These are phyloP conservation scores for Trichoderma harzianum DNA, from an alignment of 2,329 filamentous ascomycete genomes.

Conservation along the genomic window DNA sequence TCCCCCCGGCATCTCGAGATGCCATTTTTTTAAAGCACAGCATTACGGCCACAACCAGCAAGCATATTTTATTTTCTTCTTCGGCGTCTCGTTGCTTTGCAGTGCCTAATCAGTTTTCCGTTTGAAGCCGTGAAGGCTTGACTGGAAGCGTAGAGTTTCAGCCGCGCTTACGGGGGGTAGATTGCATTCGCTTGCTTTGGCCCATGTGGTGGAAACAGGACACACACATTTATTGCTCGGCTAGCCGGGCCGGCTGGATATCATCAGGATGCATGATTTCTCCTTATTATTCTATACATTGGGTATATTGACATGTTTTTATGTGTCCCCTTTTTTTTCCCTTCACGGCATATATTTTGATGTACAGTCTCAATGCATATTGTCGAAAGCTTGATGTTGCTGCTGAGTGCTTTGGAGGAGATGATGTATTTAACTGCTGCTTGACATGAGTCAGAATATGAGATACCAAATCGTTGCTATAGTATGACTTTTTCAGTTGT, in stretches of 20 bases:
- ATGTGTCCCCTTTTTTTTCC: not conserved
- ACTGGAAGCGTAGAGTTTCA: not conserved
- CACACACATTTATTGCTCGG: constrained; percentile 4
- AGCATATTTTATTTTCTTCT: not conserved
- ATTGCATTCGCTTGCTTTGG: constrained; percentile 6
- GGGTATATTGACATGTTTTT: not conserved
- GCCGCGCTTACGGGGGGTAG: constrained; percentile 5
- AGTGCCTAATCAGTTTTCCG: not conserved
- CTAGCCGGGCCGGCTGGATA: not conserved
- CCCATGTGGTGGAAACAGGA: constrained; percentile 15
- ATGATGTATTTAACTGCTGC: not conserved
- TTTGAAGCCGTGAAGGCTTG: not conserved
- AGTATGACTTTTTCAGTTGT: not conserved
- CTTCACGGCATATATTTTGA: constrained; percentile 4
- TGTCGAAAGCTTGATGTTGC: not conserved
- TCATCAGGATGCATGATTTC: not conserved
- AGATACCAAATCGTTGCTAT: not conserved
- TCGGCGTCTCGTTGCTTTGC: not conserved
- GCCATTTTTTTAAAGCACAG: not conserved
- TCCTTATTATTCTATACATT: not conserved
- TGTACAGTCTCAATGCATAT: not conserved
- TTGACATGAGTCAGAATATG: not conserved
- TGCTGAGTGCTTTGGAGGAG: not conserved
- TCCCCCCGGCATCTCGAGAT: not conserved
- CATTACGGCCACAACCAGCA: not conserved